A percentile compares a stretch with the other conserved stretches of the same genome.
These are phyloP conservation scores for Polysphondylium violaceum DNA, from an alignment of 78 protist species.

Conservation along the genomic window DNA sequence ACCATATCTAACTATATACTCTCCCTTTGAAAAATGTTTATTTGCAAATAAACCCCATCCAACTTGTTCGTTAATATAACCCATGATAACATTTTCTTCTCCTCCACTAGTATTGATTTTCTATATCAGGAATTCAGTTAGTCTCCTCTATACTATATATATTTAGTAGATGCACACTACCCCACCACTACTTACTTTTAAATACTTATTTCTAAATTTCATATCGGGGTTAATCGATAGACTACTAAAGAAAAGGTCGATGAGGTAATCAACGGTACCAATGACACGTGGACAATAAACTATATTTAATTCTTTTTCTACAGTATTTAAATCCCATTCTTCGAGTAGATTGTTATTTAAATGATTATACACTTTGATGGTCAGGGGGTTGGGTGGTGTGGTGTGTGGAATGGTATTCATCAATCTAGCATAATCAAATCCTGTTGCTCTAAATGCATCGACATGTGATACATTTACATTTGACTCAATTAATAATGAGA, in stretches of 20 bases:
- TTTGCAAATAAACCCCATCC: slow-evolving; percentile 79
- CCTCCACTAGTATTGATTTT: slow-evolving; percentile 52
- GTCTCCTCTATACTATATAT: neutral
- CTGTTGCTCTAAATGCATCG: slow-evolving; percentile 61
- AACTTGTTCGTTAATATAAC: slow-evolving; percentile 56
- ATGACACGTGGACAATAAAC: slow-evolving; percentile 11
- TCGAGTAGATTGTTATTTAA: neutral
- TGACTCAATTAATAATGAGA: neutral
- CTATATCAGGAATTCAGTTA: neutral
- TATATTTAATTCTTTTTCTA: slow-evolving; percentile 26
- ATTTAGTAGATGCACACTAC: neutral
- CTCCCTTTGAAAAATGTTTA: slow-evolving; percentile 34
- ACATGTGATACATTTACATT: neutral
- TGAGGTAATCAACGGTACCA: slow-evolving; percentile 36
- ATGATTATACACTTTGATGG: slow-evolving; percentile 35
- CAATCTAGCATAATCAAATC: slow-evolving; percentile 52
- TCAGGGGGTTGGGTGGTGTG: slow-evolving; percentile 28
- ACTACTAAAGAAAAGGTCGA: slow-evolving; percentile 43
- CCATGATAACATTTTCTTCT: slow-evolving; percentile 59
- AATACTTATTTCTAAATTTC: slow-evolving; percentile 36
- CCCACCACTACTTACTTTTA: slow-evolving; percentile 1
- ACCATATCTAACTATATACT: slow-evolving; percentile 75
- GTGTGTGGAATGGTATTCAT: neutral
- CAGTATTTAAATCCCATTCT: neutral
- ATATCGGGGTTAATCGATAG: slow-evolving; percentile 33